Evolutionary conservation across 345 rosid species (phyloP), one percentile per base, ranked within the genome.

Genomic region (Citrus medica): DNA sequence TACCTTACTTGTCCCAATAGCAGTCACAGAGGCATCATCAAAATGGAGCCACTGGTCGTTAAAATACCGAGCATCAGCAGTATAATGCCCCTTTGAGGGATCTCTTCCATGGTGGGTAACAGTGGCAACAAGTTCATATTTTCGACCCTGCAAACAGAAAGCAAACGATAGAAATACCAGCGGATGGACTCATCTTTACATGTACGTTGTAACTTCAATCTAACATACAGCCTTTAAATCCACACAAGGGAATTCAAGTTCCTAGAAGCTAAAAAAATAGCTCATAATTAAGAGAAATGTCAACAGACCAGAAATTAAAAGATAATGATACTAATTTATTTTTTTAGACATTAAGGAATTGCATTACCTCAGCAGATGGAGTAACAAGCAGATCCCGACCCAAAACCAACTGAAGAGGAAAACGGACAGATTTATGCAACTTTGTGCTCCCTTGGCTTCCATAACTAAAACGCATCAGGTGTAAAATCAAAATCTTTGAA

Each of bases 391-490:
- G 84, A 38, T 89, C 91, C 68, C 97, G 90, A 33, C 84, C 82
- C 76, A 96, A 76, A 68, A 88, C 78, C 83, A 96, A 82, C 61
- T 92, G 97, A 22, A 92, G 97, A 55, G 97, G 98, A 83, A 96
- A 96, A 77, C 59, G 88, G 78, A 96, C 92, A 22, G 92, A 89
- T 81, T 96, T 96, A 76, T 85, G 92, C 85, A 96, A 69, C 87
- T 96, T 96, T 40, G 98, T 86, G 85, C 98, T 94, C 79, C 99
- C 98, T 82, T 89, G 93, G 83, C 84, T 91, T 83, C 95, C 99
- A 75, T 94, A 96, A 80, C 92, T 85, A 84, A 96, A 96, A 16
- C 99, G 97, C 97, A 86, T 94, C 40, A 96, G 84, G 81, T 96
- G 99, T 87, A 96, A 85, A 81, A 96, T 92, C 95, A 96, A 84